Evolutionary conservation across 371 early-diverging fungal genomes (phyloP), one percentile per base, ranked within the genome.

Genomic region (Mortierella sp.): DNA sequence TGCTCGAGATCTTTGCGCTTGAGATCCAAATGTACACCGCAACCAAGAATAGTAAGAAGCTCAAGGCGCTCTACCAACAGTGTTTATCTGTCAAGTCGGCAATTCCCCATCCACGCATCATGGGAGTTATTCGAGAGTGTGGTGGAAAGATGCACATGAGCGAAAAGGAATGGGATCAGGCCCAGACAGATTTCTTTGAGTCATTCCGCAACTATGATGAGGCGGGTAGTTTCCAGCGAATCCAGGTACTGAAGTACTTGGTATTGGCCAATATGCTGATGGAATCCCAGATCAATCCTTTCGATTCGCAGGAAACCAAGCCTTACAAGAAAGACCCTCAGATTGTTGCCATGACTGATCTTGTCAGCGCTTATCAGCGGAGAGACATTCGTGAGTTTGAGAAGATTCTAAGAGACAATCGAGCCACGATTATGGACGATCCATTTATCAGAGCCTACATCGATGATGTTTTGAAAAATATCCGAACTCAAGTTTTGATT

Each of bases 141-240:
- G 98, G 98, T 57, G 98, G 98, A 41, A 98, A 97, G 83, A 97
- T 98, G 97, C 95, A 96, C 83, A 97, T 98, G 97, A 86, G 89
- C 59, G 97, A 97, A 85, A 92, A 93, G 85, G 92, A 96, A 76
- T 98, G 98, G 98, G 93, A 94, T 48, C 88, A 90, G 73, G 98
- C 98, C 1, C 95, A 96, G 77, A 89, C 93, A 0, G 96, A 97
- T 71, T 97, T 98, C 79, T 98, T 97, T 79, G 97, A 97, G 69
- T 94, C 98, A 1, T 98, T 98, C 87, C 97, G 96, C 69, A 96
- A 95, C 80, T 98, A 97, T 83, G 97, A 97, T 77, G 98, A 98
- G 84, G 97, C 98, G 0, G 98, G 98, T 41, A 94, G 94, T 73
- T 90, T 89, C 13, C 97, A 96, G 75, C 94, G 98, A 67, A 95